Percentiles rank a stretch among this genome's conserved stretches.
Conservation (phyloP, 2,329 filamentous ascomycete species). For the Aspergillus arachidicola region DNA sequence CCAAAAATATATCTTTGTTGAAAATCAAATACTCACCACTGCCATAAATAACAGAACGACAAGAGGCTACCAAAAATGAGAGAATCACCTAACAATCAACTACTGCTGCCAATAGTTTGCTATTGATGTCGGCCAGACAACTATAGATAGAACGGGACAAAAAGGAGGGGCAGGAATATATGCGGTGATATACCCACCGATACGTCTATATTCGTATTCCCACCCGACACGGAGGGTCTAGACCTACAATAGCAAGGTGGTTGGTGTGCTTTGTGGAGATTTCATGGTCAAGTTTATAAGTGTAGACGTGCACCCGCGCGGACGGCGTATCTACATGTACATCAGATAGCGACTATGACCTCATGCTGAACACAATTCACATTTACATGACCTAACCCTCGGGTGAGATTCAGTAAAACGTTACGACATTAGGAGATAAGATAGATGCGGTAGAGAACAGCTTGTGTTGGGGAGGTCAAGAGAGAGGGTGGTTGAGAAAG, state of each 20-base stretch:
- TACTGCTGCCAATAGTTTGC: background rate
- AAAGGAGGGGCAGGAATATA: background rate
- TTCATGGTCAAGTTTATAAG: background rate
- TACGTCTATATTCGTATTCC: background rate
- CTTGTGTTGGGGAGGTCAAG: constrained; percentile 4
- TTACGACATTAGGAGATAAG: constrained; percentile 16
- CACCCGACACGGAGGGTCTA: background rate
- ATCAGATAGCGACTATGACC: background rate
- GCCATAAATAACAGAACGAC: background rate
- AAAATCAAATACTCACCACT: background rate
- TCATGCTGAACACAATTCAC: background rate
- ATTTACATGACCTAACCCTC: constrained; percentile 2
- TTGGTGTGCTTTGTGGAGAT: background rate
- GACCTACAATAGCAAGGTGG: background rate
- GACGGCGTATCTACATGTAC: background rate
- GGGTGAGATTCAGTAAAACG: constrained; percentile 9
- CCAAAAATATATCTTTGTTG: background rate
- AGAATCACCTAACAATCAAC: too few relatives aligned
- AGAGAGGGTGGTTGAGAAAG: background rate
- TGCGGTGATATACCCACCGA: background rate
- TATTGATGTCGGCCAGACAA: background rate
- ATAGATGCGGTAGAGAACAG: constrained; percentile 3
- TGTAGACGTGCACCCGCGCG: background rate
- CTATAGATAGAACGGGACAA: background rate
- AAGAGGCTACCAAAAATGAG: background rate